A percentile compares a stretch with the other conserved stretches of the same genome.
These are phyloP conservation scores for Geum urbanum DNA, from an alignment of 306 rosid species.

Conservation along the genomic window DNA sequence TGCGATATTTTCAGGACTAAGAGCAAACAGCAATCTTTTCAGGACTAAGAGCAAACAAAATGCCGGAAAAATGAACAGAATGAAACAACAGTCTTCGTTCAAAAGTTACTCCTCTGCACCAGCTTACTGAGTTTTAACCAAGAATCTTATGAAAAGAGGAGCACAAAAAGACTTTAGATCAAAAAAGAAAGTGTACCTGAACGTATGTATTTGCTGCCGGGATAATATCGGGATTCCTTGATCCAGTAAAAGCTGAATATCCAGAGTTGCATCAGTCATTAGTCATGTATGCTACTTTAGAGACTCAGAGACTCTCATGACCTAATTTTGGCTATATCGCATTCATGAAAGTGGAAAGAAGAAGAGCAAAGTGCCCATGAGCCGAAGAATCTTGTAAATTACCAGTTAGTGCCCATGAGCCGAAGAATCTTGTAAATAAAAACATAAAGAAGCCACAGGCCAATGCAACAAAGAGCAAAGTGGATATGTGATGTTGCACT, in stretches of 20 bases:
- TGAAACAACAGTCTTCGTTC: neutral
- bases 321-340: conserved; percentile 16
- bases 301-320: conserved; percentile 20
- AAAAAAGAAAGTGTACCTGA: conserved; percentile 47
- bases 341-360: neutral
- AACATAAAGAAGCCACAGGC: conserved; percentile 76
- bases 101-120: neutral
- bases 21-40: too few relatives aligned
- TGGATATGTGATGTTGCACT: conserved; percentile 72
- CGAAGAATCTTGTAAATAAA: conserved; percentile 62
- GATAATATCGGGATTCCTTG: conserved; percentile 56
- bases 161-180: neutral
- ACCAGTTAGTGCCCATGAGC: conserved; percentile 50
- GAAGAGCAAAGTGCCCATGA: conserved; percentile 2
- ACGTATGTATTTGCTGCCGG: conserved; percentile 76
- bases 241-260: conserved; percentile 48
- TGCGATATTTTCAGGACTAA: too few relatives aligned
- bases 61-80: neutral
- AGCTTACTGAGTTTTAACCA: neutral
- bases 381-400: conserved; percentile 69
- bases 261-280: conserved; percentile 27
- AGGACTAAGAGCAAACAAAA: too few relatives aligned
- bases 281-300: conserved; percentile 23
- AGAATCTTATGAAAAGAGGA: neutral
- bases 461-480: conserved; percentile 79